Conservation (phyloP, 148 eudicot species). For the Camellia japonica region DNA sequence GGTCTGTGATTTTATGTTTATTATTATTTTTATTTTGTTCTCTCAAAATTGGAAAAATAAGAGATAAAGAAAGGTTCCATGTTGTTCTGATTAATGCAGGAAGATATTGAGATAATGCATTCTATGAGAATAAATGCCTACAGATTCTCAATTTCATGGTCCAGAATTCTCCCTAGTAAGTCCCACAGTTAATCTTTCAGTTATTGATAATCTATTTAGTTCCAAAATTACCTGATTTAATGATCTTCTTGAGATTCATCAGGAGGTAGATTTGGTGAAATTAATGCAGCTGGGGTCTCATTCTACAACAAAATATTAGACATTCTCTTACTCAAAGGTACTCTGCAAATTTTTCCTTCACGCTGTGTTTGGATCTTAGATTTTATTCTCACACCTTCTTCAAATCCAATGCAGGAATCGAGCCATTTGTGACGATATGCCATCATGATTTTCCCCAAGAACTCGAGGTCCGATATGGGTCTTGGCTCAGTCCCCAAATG, state of each 20-base stretch:
- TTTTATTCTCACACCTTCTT: too few relatives aligned
- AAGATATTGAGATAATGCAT: conserved; percentile 62
- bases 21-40: background rate
- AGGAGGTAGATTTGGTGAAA: conserved; percentile 64
- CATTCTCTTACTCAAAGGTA: conserved; percentile 63
- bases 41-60: too few relatives aligned
- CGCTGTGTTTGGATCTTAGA: background rate
- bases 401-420: conserved; percentile 42
- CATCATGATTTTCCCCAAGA: conserved; percentile 70
- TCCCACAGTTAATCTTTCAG: background rate
- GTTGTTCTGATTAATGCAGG: conserved; percentile 32
- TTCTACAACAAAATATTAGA: conserved; percentile 68
- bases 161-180: conserved; percentile 75
- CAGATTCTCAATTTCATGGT: conserved; percentile 83
- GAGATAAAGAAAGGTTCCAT: background rate
- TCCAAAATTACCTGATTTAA: background rate
- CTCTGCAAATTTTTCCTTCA: background rate
- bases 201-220: background rate
- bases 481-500: conserved; percentile 78
- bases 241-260: conserved; percentile 13
- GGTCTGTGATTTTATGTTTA: conserved; percentile 28
- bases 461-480: conserved; percentile 59
- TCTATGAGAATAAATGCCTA: conserved; percentile 74
- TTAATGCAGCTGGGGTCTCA: conserved; percentile 50
- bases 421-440: conserved; percentile 70